A percentile compares a stretch with the other conserved stretches of the same genome.
These are phyloP conservation scores for Diaporthe eres DNA, from an alignment of 2,329 filamentous ascomycete species.

Conservation along the genomic window DNA sequence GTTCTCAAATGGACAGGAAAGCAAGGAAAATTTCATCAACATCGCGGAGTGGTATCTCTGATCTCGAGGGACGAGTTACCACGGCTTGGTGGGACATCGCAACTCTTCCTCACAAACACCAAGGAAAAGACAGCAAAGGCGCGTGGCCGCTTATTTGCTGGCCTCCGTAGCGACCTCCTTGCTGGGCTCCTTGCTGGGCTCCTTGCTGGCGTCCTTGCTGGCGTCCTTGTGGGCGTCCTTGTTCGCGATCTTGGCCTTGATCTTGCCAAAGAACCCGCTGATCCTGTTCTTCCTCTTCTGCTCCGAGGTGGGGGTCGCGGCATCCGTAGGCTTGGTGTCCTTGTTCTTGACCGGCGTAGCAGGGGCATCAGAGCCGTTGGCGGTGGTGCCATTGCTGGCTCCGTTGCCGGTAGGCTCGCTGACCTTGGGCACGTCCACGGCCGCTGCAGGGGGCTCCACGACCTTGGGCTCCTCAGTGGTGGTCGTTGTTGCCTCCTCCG, in stretches of 20 bases:
- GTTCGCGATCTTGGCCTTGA: conserved; percentile 61
- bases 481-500: conserved; percentile 46
- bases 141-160: conserved; percentile 31
- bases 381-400: conserved; percentile 38
- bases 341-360: conserved; percentile 44
- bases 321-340: conserved; percentile 37
- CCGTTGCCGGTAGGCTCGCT: conserved; percentile 42
- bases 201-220: background rate
- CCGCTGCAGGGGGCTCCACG: conserved; percentile 43
- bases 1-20: conserved; percentile 36
- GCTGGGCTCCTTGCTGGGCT: background rate
- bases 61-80: conserved; percentile 40
- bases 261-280: conserved; percentile 73
- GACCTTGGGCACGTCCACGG: conserved; percentile 44
- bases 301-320: conserved; percentile 46
- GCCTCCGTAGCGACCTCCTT: background rate
- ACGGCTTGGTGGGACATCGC: conserved; percentile 37
- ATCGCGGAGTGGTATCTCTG: conserved; percentile 37
- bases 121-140: background rate
- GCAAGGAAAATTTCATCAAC: conserved; percentile 39
- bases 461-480: conserved; percentile 45
- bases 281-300: conserved; percentile 76
- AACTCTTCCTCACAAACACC: conserved; percentile 1
- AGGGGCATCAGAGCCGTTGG: conserved; percentile 42
- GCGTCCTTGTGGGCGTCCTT: conserved; percentile 46